Evolutionary conservation across 1,139 yeast species (phyloP).

Genomic region (Arxiozyma telluris): DNA sequence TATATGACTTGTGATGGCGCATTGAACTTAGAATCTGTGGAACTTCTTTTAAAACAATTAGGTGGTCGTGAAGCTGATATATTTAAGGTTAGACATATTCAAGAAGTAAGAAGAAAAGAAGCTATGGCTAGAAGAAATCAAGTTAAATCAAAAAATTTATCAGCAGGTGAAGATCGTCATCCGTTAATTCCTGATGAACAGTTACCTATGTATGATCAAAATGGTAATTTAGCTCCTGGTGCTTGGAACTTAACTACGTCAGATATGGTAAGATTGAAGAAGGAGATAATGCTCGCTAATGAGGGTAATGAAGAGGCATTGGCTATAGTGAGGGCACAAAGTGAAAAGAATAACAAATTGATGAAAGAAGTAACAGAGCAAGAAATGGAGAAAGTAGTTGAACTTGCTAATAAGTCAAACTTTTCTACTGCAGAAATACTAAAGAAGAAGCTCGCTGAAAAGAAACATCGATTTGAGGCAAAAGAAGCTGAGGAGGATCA

Average conservation of each 20-base stretch:
- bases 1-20: conserved; percentile 87
- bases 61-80: conserved; percentile 75
- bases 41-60: conserved; percentile 53
- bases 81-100: conserved; percentile 58
- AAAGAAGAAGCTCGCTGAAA: conserved; percentile 31
- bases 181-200: conserved; percentile 63
- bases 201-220: conserved; percentile 66
- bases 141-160: conserved; percentile 36
- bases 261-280: conserved; percentile 62
- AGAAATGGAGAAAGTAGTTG: conserved; percentile 29
- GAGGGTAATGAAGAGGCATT: conserved; percentile 69
- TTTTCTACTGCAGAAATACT: conserved; percentile 38
- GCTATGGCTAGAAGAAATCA: conserved; percentile 51
- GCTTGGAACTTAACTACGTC: conserved; percentile 63
- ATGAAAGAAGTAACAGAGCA: conserved; percentile 21
- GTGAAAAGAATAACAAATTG: conserved; percentile 24
- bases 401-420: conserved; percentile 31
- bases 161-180: conserved; percentile 68
- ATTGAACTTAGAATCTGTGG: conserved; percentile 68
- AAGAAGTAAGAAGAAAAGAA: conserved; percentile 58
- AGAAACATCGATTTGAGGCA: conserved; percentile 19
- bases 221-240: conserved; percentile 50
- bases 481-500: conserved; percentile 6
- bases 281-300: conserved; percentile 63
- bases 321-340: conserved; percentile 43